phyloP scores from a whole-genome alignment of 352 stramenopile species.

The Aphanomyces stellatus region DNA sequence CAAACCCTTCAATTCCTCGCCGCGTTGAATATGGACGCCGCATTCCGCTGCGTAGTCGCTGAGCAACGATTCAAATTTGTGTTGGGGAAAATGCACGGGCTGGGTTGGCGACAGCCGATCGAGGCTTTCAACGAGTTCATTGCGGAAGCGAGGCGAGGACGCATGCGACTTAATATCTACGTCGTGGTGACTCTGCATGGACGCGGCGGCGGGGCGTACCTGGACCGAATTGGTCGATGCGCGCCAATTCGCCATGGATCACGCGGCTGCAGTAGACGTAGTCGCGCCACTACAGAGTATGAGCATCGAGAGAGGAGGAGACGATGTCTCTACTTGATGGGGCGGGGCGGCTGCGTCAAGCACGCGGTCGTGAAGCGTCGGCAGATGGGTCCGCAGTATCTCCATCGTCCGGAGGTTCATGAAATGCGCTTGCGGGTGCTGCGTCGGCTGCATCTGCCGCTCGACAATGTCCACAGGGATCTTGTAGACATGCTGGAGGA shows the following conservation, averaged over 20 bases:
- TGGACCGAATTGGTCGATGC: slow-evolving; percentile 70
- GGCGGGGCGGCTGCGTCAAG: slow-evolving; percentile 50
- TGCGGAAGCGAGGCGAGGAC: slow-evolving; percentile 7
- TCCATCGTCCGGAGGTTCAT: slow-evolving; percentile 93
- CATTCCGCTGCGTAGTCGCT: slow-evolving; percentile 40
- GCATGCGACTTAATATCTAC: neutral
- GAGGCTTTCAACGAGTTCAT: slow-evolving; percentile 8
- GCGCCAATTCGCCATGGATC: slow-evolving; percentile 54
- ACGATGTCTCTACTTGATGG: slow-evolving; percentile 31
- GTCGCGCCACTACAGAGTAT: slow-evolving; percentile 58
- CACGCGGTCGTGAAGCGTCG: slow-evolving; percentile 59
- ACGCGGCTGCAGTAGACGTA: slow-evolving; percentile 79
- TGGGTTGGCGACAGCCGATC: slow-evolving; percentile 54
- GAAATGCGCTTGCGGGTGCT: slow-evolving; percentile 92
- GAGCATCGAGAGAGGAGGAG: neutral
- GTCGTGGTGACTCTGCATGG: neutral
- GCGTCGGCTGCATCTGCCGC: slow-evolving; percentile 56
- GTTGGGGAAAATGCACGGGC: slow-evolving; percentile 80
- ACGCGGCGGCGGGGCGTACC: slow-evolving; percentile 22
- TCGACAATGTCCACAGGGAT: slow-evolving; percentile 69
- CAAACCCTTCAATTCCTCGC: slow-evolving; percentile 44
- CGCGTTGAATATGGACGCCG: slow-evolving; percentile 42
- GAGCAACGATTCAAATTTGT: slow-evolving; percentile 67
- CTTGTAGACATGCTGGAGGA: slow-evolving; percentile 64
- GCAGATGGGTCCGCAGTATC: slow-evolving; percentile 75